Evolutionary conservation across 306 rosid genomes (phyloP), one percentile per base, ranked within the genome.

Genomic region (Corylus heterophylla): DNA sequence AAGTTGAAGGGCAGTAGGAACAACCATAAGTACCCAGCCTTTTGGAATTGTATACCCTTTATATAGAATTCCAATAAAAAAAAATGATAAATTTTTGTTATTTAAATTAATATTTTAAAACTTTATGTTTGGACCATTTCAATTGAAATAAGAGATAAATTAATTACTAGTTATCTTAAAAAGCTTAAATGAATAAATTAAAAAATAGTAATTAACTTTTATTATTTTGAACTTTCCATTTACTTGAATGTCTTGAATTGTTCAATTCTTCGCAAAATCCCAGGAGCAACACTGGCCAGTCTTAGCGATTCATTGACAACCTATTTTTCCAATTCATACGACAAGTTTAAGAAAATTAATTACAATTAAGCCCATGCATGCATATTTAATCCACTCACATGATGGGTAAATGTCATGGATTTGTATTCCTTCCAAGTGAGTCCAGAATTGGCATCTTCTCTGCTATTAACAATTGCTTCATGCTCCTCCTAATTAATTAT

Each of bases 31-130:
- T 35, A 45, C 22, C 70, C 70, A 64, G 4, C 47, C 70, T 64
- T 64, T 64, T 64, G 70, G 69, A 64, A 64, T 64, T 35, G 70
- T 64, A 64, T 64, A 31, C n/a, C 47, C 70, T 64, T 12, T 29
- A 29, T 29, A 29, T n/a, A 59, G 1, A 29, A 29, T 29, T 2
- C 31, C 31, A 29, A 29, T 29, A 29, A 29, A 29, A 29, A 29
- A 29, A 29, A 29, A 29, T 29, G 31, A 29, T 29, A 29, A 29
- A 29, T 29, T 29, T 29, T 29, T 29, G 31, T 29, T 29, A 29
- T 29, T 29, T 29, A 29, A 29, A 29, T 29, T 29, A 29, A 29
- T 29, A 29, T 22, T 22, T 22, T 22, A 22, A 22, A 22, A 22
- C 25, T 22, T 22, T 22, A 22, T 22, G 25, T 22, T 22, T 0